Base-by-base conservation (phyloP, 495 filamentous ascomycete genomes). In the Acidiella bohemica region DNA sequence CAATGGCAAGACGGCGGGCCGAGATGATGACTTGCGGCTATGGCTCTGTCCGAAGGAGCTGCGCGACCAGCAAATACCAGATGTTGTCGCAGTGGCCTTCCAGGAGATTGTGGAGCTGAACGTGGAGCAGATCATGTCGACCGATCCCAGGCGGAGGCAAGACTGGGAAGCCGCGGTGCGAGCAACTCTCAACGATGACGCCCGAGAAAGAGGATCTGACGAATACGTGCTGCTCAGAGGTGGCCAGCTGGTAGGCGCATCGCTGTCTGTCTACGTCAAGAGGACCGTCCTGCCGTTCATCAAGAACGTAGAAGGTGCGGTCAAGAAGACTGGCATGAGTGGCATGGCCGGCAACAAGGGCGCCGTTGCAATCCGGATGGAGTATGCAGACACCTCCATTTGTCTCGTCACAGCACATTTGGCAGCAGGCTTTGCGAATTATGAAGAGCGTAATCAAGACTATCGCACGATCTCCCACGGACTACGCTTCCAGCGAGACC, bases 121-220 rank as follows among this genome's bases (percentile, higher is more conserved):
- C 51, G 88, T 92, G 13, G 88, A 96, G 58, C 92, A 99, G 54
- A 96, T 99, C 53, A 96, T 99, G 86, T 92, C 90, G 38, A 95
- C 86, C 27, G 87, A 96, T 65, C 90, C 92, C 17, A 72, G 71
- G 7, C 73, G 81, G 41, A 79, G 87, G 36, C 78, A 86, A 53
- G 62, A 71, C 16, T 99, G 90, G 90, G 88, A 99, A 58, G 58
- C 62, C 44, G 77, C 84, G 5, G 84, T 95, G 8, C 74, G 78
- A 42, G 68, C 64, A 40, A 83, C 80, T 14, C 57, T 99, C 30
- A 93, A 96, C 47, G 49, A 50, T 4, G 72, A 75, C 46, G 74
- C 81, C n/a, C 65, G 64, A 34, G 63, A 62, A 39, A 62, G 62
- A 31, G 74, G 72, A 2, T 65, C 70, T 9, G 74, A 87, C 25